Percentiles rank a stretch among this genome's conserved stretches.
phyloP scores from a whole-genome alignment of 1,139 yeast species.

The Taiozyma sp. region DNA sequence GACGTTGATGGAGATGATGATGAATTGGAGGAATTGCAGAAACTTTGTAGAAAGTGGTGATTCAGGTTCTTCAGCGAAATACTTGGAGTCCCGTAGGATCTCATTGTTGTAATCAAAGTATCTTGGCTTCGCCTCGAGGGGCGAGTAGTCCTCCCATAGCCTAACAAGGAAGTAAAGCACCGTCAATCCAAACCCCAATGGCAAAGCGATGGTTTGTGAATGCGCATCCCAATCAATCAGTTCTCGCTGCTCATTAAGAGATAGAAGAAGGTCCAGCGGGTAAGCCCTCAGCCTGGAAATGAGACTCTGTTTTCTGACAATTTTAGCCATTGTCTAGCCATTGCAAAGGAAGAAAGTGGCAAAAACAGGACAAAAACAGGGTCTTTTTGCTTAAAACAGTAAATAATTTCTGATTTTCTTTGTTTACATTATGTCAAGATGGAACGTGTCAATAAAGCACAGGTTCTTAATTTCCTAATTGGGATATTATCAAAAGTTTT shows the following conservation, averaged over 20 bases:
- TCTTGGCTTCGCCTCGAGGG: slow-evolving; percentile 17
- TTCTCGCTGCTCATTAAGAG: slow-evolving; percentile 45
- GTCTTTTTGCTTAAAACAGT: too few species aligned
- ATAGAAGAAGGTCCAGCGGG: slow-evolving; percentile 52
- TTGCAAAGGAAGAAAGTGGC: neutral
- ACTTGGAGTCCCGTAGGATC: slow-evolving; percentile 24
- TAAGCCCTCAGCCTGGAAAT: slow-evolving; percentile 38
- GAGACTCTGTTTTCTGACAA: slow-evolving; percentile 16
- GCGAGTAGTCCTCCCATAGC: slow-evolving; percentile 28
- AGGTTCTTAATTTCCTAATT: neutral
- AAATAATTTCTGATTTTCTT: neutral
- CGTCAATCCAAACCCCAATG: slow-evolving; percentile 38
- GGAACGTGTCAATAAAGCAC: neutral
- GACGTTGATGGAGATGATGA: slow-evolving; percentile 14
- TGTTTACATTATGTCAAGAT: neutral
- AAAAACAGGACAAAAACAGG: too few species aligned
- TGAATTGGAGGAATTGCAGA: slow-evolving; percentile 5
- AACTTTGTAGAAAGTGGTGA: slow-evolving; percentile 6
- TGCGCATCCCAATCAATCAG: slow-evolving; percentile 64
- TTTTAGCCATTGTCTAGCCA: slow-evolving; percentile 5
- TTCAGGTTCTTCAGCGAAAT: slow-evolving; percentile 17
- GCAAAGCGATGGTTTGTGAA: slow-evolving; percentile 40
- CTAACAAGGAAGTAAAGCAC: slow-evolving; percentile 27
- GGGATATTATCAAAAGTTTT: neutral
- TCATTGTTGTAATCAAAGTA: slow-evolving; percentile 24